phyloP scores from a whole-genome alignment of 2,329 filamentous ascomycete species.

The Fusarium drepaniforme region DNA sequence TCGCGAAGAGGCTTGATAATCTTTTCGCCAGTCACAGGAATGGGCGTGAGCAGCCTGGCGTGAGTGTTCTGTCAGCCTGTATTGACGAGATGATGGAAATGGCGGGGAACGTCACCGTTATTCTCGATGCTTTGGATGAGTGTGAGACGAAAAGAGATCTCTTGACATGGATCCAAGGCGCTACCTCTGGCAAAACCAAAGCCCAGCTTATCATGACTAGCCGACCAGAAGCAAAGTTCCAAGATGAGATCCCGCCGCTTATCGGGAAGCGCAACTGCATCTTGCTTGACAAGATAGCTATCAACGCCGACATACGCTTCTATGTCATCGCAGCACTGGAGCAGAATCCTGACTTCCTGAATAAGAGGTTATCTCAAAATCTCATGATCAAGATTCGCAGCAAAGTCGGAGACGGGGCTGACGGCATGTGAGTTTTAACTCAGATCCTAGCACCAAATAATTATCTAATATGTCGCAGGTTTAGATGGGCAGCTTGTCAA shows the following conservation, averaged over 20 bases:
- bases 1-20: neutral
- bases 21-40: neutral
- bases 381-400: constrained; percentile 15
- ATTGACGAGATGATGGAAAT: no score
- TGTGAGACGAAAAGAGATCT: constrained; percentile 31
- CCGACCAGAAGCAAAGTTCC: constrained; percentile 31
- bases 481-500: constrained; percentile 46
- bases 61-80: no score
- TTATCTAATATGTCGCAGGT: constrained; percentile 29
- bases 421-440: constrained; percentile 46
- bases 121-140: constrained; percentile 43
- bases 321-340: constrained; percentile 24
- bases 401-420: constrained; percentile 33
- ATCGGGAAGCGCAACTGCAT: constrained; percentile 33
- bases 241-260: neutral
- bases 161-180: constrained; percentile 27
- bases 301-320: constrained; percentile 33
- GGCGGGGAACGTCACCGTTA: neutral
- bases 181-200: constrained; percentile 17
- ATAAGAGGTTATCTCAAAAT: constrained; percentile 20
- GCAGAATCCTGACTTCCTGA: constrained; percentile 31
- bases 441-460: no score
- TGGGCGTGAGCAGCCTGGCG: no score
- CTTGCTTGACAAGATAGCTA: constrained; percentile 19
- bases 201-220: constrained; percentile 27